These are phyloP conservation scores for Phytophthora fragariaefolia DNA, from an alignment of 352 stramenopile species.

Conservation along the genomic window DNA sequence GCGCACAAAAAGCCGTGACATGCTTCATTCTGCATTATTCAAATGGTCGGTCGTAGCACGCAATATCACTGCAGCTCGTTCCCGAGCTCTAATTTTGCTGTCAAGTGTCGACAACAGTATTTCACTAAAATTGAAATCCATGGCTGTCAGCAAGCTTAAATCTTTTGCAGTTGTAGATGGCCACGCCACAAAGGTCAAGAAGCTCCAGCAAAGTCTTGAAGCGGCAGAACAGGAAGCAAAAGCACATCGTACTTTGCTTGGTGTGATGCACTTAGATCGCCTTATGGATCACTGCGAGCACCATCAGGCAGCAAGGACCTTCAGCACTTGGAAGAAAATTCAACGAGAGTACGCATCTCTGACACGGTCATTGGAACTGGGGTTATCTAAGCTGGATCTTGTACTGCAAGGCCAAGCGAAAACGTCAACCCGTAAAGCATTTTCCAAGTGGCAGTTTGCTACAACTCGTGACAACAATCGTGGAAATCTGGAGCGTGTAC, in stretches of 20 bases:
- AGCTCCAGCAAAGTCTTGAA: conserved; percentile 25
- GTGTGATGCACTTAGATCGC: conserved; percentile 29
- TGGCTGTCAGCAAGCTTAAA: conserved; percentile 35
- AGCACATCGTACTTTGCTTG: conserved; percentile 18
- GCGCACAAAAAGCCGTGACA: conserved; percentile 39
- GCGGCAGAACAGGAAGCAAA: conserved; percentile 11
- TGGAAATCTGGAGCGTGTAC: conserved; percentile 29
- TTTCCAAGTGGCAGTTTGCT: conserved; percentile 43
- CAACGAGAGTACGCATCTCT: conserved; percentile 12
- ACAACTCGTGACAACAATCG: conserved; percentile 34
- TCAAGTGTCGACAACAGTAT: conserved; percentile 5
- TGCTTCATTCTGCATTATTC: conserved; percentile 35
- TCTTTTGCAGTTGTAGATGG: conserved; percentile 2
- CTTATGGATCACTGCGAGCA: conserved; percentile 35
- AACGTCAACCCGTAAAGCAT: conserved; percentile 11
- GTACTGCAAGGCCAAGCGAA: conserved; percentile 26
- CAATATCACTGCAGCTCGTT: conserved; percentile 17
- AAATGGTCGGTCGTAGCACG: conserved; percentile 33
- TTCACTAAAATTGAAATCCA: conserved; percentile 30
- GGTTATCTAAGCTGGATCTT: conserved; percentile 37
- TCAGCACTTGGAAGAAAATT: conserved; percentile 22
- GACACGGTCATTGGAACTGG: conserved; percentile 17
- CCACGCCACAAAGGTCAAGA: conserved; percentile 7
- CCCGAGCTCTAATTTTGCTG: conserved; percentile 30
- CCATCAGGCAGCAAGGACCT: conserved; percentile 31